Evolutionary conservation across 768 basidiomycete genomes (phyloP).

Genomic region (Lyophyllum decastes): DNA sequence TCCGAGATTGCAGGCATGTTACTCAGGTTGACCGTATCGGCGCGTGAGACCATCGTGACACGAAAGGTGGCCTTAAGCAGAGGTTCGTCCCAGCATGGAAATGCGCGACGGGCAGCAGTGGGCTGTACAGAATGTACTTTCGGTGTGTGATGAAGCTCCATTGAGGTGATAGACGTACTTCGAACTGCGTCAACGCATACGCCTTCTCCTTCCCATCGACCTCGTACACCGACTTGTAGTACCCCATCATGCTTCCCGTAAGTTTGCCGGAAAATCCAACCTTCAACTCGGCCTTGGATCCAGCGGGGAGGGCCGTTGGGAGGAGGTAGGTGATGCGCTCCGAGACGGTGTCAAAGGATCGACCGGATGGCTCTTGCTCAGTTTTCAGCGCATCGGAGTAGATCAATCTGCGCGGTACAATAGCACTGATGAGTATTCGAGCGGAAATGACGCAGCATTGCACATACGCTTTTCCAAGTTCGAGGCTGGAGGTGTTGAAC

Average conservation of each 20-base stretch:
- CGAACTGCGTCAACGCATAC: slow-evolving; percentile 89
- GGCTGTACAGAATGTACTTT: slow-evolving; percentile 46
- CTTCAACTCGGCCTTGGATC: slow-evolving; percentile 69
- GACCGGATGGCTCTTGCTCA: slow-evolving; percentile 44
- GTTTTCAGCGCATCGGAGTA: slow-evolving; percentile 54
- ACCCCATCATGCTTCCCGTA: slow-evolving; percentile 75
- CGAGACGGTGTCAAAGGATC: slow-evolving; percentile 55
- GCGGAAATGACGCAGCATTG: neutral
- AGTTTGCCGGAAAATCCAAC: slow-evolving; percentile 72
- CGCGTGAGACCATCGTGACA: slow-evolving; percentile 78
- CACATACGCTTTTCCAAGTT: slow-evolving; percentile 53
- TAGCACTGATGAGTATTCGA: neutral
- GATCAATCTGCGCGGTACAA: slow-evolving; percentile 36
- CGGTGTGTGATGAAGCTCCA: neutral
- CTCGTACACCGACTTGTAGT: slow-evolving; percentile 73
- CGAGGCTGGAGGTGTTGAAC: slow-evolving; percentile 65
- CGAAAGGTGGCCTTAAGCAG: slow-evolving; percentile 82
- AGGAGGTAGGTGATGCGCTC: slow-evolving; percentile 71
- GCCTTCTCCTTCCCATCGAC: slow-evolving; percentile 62
- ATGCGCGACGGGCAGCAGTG: slow-evolving; percentile 79
- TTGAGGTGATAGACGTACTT: slow-evolving; percentile 39
- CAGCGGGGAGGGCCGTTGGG: slow-evolving; percentile 57
- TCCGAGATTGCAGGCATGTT: slow-evolving; percentile 86
- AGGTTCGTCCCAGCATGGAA: slow-evolving; percentile 95
- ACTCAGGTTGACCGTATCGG: slow-evolving; percentile 73